Evolutionary conservation across 2,329 filamentous ascomycete species (phyloP), one percentile per base, ranked within the genome.

Genomic region (Coniochaeta sp.): DNA sequence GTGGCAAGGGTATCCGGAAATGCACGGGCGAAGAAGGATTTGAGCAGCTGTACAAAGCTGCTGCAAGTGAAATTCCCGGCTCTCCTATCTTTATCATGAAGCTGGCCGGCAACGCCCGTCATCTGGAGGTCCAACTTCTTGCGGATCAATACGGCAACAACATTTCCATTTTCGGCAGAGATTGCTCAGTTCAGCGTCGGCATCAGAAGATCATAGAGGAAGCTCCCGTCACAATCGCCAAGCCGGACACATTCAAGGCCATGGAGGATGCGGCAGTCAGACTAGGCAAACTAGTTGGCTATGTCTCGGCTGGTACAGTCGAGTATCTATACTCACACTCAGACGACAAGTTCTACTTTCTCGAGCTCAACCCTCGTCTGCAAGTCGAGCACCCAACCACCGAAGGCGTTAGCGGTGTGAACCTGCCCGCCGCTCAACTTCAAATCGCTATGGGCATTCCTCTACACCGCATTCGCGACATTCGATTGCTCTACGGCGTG

Each of bases 11-110:
- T 83, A 99, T 99, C 73, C 91, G 96, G 73, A 97, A 98, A 79
- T 95, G 95, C 67, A 82, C 91, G 63, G 81, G 81, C 63, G 93
- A 96, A 73, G 89, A 93, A 47, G 87, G 89, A 64, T 99, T 99
- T 70, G 83, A 89, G 72, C 81, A 83, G 67, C 81, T 98, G 54
- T 99, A 98, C 83, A 95, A 96, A 76, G 95, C 93, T 54, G 95
- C 96, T 24, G 93, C 95, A 6, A 96, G 89, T 75, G 96, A 99
- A 76, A 98, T 99, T 67, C 96, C 95, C 12, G 96, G 96, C 56
- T 99, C 95, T 33, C 95, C 96, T 67, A 99, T 99, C 77, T 99
- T 99, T 84, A 96, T 99, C 79, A 99, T 99, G 95, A 97, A 99
- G 86, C 82, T 99, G 64, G 95, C 95, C 57, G 95, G 93, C 68